These are phyloP conservation scores for Populus pruinosa DNA, from an alignment of 345 rosid genomes.

Conservation along the genomic window DNA sequence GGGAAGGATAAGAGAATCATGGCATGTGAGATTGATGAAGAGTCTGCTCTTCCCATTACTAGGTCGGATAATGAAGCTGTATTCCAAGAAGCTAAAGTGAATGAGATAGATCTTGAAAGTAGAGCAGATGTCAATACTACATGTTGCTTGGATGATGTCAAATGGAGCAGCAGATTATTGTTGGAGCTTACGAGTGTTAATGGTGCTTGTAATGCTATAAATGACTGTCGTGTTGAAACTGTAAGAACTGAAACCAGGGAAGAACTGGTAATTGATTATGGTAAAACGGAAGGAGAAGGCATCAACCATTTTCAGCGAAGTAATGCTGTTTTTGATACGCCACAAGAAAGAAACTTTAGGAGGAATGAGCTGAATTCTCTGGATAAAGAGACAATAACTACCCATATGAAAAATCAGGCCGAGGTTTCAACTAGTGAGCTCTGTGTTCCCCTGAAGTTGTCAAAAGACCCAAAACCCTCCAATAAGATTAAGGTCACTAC, in stretches of 20 bases:
- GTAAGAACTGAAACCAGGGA: slow-evolving; percentile 14
- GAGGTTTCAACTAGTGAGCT: slow-evolving; percentile 8
- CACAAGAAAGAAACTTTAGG: slow-evolving; percentile 28
- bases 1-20: slow-evolving; percentile 12
- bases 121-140: slow-evolving; percentile 8
- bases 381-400: slow-evolving; percentile 19
- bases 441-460: slow-evolving; percentile 27
- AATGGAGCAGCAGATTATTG: slow-evolving; percentile 9
- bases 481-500: slow-evolving; percentile 22
- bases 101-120: slow-evolving; percentile 17
- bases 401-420: slow-evolving; percentile 17
- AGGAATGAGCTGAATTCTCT: slow-evolving; percentile 18
- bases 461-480: slow-evolving; percentile 27
- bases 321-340: slow-evolving; percentile 15
- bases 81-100: slow-evolving; percentile 16
- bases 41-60: slow-evolving; percentile 14
- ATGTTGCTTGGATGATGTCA: slow-evolving; percentile 21
- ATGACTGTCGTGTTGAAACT: slow-evolving; percentile 16
- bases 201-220: slow-evolving; percentile 3
- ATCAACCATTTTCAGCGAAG: slow-evolving; percentile 14
- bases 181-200: slow-evolving; percentile 11
- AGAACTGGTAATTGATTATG: slow-evolving; percentile 19
- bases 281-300: slow-evolving; percentile 16
- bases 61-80: slow-evolving; percentile 5
- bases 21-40: slow-evolving; percentile 24